Evolutionary conservation across 208 protist species (phyloP).

Genomic region (Acanthamoeba sp.): DNA sequence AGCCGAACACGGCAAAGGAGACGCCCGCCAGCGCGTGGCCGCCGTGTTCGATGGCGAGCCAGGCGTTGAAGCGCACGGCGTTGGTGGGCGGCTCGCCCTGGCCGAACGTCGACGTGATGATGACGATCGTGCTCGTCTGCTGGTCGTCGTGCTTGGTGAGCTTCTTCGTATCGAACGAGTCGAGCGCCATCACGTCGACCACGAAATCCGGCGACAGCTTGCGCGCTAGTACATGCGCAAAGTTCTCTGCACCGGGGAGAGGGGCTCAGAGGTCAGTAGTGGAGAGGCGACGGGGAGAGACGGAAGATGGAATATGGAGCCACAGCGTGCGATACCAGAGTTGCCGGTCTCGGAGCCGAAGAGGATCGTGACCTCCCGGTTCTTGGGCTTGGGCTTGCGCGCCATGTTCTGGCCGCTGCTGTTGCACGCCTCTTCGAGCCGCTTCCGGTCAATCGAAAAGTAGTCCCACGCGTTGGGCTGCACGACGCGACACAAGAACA

Average conservation of each 20-base stretch:
- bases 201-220: slow-evolving; percentile 12
- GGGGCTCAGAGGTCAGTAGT: background rate
- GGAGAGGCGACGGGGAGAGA: no score
- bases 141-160: background rate
- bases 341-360: slow-evolving; percentile 21
- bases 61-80: slow-evolving; percentile 35
- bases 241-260: background rate
- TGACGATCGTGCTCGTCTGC: background rate
- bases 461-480: background rate
- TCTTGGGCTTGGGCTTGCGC: slow-evolving; percentile 8
- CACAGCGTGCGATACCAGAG: background rate
- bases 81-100: slow-evolving; percentile 56
- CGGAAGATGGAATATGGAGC: no score
- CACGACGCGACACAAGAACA: background rate
- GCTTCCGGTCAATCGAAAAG: background rate
- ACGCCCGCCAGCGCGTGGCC: background rate
- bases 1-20: slow-evolving; percentile 28
- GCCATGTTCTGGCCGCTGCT: background rate
- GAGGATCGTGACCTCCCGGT: background rate
- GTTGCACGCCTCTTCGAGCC: background rate
- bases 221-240: background rate
- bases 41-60: background rate
- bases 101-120: slow-evolving; percentile 48
- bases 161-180: slow-evolving; percentile 1
- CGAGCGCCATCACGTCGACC: slow-evolving; percentile 16